Evolutionary conservation across 2,329 filamentous ascomycete genomes (phyloP).

Genomic region (Alternaria incomplexa): DNA sequence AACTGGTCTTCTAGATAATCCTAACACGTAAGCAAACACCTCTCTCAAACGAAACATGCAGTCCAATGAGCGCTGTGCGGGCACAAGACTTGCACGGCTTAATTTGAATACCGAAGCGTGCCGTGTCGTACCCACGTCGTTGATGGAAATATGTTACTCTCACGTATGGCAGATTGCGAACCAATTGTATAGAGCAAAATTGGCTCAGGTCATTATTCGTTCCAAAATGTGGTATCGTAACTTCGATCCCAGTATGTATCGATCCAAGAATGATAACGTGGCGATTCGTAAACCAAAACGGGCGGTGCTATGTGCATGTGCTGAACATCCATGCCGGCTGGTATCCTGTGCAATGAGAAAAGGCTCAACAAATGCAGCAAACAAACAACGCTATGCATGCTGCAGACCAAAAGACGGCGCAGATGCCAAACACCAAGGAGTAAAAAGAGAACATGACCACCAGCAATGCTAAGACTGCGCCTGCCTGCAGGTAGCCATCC

Average conservation of each 20-base stretch:
- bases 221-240: constrained; percentile 21
- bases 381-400: constrained; percentile 30
- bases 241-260: constrained; percentile 12
- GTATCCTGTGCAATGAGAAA: constrained; percentile 5
- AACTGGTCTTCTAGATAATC: neutral
- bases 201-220: constrained; percentile 28
- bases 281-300: constrained; percentile 9
- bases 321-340: constrained; percentile 1
- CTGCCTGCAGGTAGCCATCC: constrained; percentile 18
- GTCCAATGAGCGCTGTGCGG: neutral
- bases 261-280: constrained; percentile 9
- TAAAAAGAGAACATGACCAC: constrained; percentile 19
- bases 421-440: constrained; percentile 23
- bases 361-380: constrained; percentile 27
- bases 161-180: constrained; percentile 1
- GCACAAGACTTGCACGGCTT: constrained; percentile 5
- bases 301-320: neutral
- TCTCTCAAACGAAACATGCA: neutral
- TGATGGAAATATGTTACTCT: neutral
- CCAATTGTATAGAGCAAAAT: constrained; percentile 16
- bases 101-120: neutral
- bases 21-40: constrained; percentile 10
- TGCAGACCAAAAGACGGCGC: constrained; percentile 6
- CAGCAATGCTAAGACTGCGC: constrained; percentile 16
- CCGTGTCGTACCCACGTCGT: neutral